Evolutionary conservation across 2,329 filamentous ascomycete species (phyloP).

Genomic region (Aureobasidium sp.): DNA sequence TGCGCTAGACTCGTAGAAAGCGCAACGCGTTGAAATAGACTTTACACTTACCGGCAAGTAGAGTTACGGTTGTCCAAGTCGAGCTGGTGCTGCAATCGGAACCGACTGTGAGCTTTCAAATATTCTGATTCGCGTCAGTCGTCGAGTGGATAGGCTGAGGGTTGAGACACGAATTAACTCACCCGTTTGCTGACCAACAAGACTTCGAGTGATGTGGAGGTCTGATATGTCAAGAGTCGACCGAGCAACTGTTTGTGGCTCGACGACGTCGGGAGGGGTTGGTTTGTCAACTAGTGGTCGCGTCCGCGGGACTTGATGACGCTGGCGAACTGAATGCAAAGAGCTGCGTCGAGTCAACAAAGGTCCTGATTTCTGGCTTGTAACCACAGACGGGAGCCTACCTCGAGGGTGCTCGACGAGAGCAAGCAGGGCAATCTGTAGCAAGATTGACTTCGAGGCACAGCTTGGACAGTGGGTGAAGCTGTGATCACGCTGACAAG

Average conservation of each 20-base stretch:
- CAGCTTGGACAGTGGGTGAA: not conserved
- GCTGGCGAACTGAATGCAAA: not conserved
- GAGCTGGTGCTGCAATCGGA: constrained; percentile 1
- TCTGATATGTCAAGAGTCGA: not conserved
- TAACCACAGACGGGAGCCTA: not conserved
- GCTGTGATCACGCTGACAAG: not conserved
- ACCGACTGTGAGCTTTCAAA: constrained; percentile 1
- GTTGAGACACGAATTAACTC: constrained; percentile 1
- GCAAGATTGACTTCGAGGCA: not conserved
- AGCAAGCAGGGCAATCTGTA: not conserved
- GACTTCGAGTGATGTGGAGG: not conserved
- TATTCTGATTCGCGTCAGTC: constrained; percentile 6
- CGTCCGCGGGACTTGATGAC: not conserved
- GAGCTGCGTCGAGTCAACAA: not conserved
- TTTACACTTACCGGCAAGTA: constrained; percentile 11
- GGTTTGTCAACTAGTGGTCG: not conserved
- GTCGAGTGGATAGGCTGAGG: not conserved
- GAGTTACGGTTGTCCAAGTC: not conserved
- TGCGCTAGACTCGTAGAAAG: constrained; percentile 7
- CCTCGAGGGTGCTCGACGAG: not conserved
- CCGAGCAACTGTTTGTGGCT: not conserved
- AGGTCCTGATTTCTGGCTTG: not conserved
- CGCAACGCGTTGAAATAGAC: constrained; percentile 2
- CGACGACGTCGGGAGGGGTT: not conserved
- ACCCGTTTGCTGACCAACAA: not conserved